A percentile compares a stretch with the other conserved stretches of the same genome.
These are phyloP conservation scores for Rhizoctonia solani DNA, from an alignment of 1,284 basidiomycete species.

Conservation along the genomic window DNA sequence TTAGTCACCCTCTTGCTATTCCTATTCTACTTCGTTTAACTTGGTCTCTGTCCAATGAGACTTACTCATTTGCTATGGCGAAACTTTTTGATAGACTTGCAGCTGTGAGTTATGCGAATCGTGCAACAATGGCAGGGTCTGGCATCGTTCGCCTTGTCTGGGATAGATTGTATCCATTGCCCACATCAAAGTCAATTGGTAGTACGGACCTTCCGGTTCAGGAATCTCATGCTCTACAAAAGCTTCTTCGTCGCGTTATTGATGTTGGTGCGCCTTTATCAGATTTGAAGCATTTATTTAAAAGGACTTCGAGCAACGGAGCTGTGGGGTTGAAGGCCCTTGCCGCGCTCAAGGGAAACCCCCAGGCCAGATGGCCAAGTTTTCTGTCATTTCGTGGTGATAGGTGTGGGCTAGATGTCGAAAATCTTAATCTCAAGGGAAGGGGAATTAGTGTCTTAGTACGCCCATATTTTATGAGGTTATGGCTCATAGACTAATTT, in stretches of 20 bases:
- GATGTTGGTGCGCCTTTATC: conserved; percentile 70
- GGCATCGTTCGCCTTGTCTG: conserved; percentile 61
- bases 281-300: conserved; percentile 64
- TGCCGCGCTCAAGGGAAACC: conserved; percentile 16
- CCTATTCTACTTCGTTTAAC: conserved; percentile 36
- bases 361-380: conserved; percentile 36
- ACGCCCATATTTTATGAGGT: neutral
- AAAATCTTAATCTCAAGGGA: conserved; percentile 18
- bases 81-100: conserved; percentile 66
- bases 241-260: conserved; percentile 62
- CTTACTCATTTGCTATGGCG: conserved; percentile 52
- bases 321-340: conserved; percentile 5
- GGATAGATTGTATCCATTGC: conserved; percentile 39
- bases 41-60: conserved; percentile 16
- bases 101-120: conserved; percentile 64
- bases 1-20: conserved; percentile 37
- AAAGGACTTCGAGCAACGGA: conserved; percentile 47
- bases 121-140: conserved; percentile 62
- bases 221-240: conserved; percentile 51
- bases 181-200: conserved; percentile 3
- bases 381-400: conserved; percentile 36
- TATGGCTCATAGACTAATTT: neutral
- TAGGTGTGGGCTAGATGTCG: conserved; percentile 6
- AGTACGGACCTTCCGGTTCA: conserved; percentile 13
- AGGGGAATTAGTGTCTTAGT: conserved; percentile 35